Evolutionary conservation across 2,329 filamentous ascomycete species (phyloP).

Genomic region (Nigrospora osmanthi): DNA sequence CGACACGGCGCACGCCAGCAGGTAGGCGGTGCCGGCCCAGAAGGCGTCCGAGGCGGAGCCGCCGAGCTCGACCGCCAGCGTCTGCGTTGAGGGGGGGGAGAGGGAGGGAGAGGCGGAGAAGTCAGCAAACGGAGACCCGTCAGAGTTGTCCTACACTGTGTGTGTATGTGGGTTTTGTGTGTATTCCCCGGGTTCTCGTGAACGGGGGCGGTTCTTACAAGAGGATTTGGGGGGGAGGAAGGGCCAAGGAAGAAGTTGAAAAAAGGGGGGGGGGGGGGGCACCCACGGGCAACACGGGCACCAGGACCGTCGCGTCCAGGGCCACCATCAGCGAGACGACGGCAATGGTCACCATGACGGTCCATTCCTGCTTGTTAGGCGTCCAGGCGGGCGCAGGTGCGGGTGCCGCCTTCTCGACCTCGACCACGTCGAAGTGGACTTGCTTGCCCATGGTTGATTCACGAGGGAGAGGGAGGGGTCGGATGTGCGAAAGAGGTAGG

Average conservation of each 20-base stretch:
- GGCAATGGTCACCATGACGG: conserved; percentile 30
- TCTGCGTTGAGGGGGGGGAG: conserved; percentile 3
- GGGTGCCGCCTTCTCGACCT: too few species aligned
- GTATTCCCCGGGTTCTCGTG: too few species aligned
- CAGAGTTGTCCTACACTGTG: too few species aligned
- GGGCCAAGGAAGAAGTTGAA: background rate
- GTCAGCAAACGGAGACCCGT: too few species aligned
- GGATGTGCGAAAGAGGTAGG: too few species aligned
- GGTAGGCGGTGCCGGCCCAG: conserved; percentile 41
- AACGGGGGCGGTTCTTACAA: background rate
- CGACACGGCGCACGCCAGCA: conserved; percentile 32
- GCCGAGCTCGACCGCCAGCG: conserved; percentile 25
- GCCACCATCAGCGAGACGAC: conserved; percentile 39
- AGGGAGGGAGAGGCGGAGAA: background rate
- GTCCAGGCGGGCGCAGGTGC: conserved; percentile 18
- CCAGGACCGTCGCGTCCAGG: conserved; percentile 38
- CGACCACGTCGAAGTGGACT: too few species aligned
- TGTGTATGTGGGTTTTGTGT: too few species aligned
- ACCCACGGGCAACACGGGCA: conserved; percentile 33
- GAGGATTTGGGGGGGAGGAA: too few species aligned
- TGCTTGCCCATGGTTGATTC: too few species aligned
- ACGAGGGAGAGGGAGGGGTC: too few species aligned
- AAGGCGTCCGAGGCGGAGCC: conserved; percentile 29
- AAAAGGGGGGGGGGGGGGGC: background rate
- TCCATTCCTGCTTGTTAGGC: conserved; percentile 27